Conservation (phyloP, 106 monocot species). For the Platanthera zijinensis region DNA sequence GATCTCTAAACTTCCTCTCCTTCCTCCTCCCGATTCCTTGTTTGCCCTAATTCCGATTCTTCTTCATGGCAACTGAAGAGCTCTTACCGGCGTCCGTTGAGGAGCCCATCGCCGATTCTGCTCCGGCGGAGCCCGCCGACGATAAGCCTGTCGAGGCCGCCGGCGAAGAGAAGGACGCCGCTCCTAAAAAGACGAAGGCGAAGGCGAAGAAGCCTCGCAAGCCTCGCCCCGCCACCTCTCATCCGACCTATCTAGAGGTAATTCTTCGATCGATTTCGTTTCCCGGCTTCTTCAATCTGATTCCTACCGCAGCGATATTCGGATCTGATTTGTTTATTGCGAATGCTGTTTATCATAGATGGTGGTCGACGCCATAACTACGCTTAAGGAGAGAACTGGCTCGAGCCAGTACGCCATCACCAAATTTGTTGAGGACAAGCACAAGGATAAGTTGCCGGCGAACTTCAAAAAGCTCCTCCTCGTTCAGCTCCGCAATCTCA, state of each 20-base stretch:
- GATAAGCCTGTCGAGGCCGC: slow-evolving; percentile 6
- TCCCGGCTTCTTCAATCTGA: neutral
- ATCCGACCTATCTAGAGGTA: slow-evolving; percentile 83
- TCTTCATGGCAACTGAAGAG: slow-evolving; percentile 26
- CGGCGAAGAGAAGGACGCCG: slow-evolving; percentile 17
- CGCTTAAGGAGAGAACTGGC: slow-evolving; percentile 76
- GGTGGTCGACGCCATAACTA: slow-evolving; percentile 59
- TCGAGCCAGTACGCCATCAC: slow-evolving; percentile 76
- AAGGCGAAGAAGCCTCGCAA: slow-evolving; percentile 37
- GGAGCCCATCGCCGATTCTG: slow-evolving; percentile 7
- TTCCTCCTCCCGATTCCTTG: neutral
- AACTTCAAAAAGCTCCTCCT: slow-evolving; percentile 74
- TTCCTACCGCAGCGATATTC: neutral
- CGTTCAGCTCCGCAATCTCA: slow-evolving; percentile 52
- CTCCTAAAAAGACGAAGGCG: slow-evolving; percentile 23
- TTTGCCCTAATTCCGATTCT: neutral
- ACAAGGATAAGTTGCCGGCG: slow-evolving; percentile 44
- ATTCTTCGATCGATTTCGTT: neutral
- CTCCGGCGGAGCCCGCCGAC: slow-evolving; percentile 2
- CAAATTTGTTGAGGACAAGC: slow-evolving; percentile 79
- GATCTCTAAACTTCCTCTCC: neutral
- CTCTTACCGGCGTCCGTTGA: neutral
- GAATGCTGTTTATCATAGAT: slow-evolving; percentile 33
- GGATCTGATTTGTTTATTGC: neutral
- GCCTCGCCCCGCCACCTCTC: slow-evolving; percentile 26